Evolutionary conservation across 345 rosid genomes (phyloP).

Genomic region (Melaleuca quinquenervia): DNA sequence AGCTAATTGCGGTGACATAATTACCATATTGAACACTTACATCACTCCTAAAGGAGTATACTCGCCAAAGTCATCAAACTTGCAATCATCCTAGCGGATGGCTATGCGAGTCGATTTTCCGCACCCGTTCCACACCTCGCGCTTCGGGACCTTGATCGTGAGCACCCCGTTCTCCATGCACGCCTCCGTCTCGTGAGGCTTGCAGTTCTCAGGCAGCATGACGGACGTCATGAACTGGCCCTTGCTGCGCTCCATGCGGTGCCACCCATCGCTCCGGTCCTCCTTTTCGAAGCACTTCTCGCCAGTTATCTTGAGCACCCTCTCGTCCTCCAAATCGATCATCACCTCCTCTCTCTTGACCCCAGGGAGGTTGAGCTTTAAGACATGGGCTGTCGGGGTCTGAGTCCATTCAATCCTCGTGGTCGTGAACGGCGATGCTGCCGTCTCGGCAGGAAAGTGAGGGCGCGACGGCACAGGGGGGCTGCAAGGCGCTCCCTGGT

Average conservation of each 20-base stretch:
- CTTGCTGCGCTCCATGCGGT: constrained; percentile 10
- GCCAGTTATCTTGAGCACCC: constrained; percentile 14
- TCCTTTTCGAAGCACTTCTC: constrained; percentile 19
- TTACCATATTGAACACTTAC: not conserved
- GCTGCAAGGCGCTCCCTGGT: not conserved
- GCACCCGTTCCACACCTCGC: not conserved
- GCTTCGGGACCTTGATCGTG: constrained; percentile 20
- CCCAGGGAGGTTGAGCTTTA: constrained; percentile 18
- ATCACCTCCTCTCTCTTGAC: constrained; percentile 22
- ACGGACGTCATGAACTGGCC: constrained; percentile 16
- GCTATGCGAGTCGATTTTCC: not conserved
- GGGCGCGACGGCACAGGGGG: not conserved
- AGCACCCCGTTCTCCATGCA: constrained; percentile 22
- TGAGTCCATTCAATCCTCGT: constrained; percentile 18
- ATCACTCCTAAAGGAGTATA: not conserved
- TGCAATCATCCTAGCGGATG: not conserved
- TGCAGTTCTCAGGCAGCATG: constrained; percentile 17
- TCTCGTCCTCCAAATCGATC: constrained; percentile 19
- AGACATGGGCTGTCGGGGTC: constrained; percentile 16
- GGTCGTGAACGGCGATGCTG: not conserved
- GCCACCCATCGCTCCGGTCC: constrained; percentile 5
- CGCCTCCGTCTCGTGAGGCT: constrained; percentile 1
- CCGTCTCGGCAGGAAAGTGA: not conserved
- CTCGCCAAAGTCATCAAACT: not conserved
- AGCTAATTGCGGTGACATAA: not conserved